Evolutionary conservation across 163 green algal genomes (phyloP), one percentile per base, ranked within the genome.

Genomic region (Prototheca cutis): DNA sequence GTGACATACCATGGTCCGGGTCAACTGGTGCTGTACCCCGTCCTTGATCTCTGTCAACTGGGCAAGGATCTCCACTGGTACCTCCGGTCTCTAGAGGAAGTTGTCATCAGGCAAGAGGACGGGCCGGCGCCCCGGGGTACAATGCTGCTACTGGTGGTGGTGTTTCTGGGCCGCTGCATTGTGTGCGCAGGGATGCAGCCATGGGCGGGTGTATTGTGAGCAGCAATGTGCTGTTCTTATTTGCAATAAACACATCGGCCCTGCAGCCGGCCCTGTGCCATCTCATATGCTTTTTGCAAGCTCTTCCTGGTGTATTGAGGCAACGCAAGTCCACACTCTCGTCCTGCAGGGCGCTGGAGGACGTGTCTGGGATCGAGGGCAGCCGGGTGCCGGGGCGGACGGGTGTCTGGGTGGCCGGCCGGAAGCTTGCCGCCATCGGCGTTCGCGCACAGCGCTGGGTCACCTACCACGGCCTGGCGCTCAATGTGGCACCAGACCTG

Each of bases 1-100:
- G 65, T 67, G 3, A 98, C 92, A 1, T 97, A 95, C 63, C 92
- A 98, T 72, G 91, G 92, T 3, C 92, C 92, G 6, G 92, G 92
- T 1, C 86, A 97, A 84, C 72, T 98, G 28, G 90, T 98, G 34
- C 55, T 96, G 63, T 98, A 98, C 57, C 92, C 92, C 2, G 85
- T 98, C 6, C 52, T 98, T 25, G 77, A 98, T 74, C 74, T 98
- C 42, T 68, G 68, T 17, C 45, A 25, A 15, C 28, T 58, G 30
- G 61, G 58, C 0, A 74, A 87, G 53, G 91, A 98, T 74, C 77
- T 98, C 47, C 91, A 98, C 75, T 93, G 82, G 82, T 97, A 97
- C 76, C 68, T 98, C 51, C 68, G 83, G 10, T 59, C 42, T 25
- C 76, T 98, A 21, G 91, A 98, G 64, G 81, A 96, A 55, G 85